Evolutionary conservation across 106 monocot species (phyloP).

Genomic region (Cymbidium sinense): DNA sequence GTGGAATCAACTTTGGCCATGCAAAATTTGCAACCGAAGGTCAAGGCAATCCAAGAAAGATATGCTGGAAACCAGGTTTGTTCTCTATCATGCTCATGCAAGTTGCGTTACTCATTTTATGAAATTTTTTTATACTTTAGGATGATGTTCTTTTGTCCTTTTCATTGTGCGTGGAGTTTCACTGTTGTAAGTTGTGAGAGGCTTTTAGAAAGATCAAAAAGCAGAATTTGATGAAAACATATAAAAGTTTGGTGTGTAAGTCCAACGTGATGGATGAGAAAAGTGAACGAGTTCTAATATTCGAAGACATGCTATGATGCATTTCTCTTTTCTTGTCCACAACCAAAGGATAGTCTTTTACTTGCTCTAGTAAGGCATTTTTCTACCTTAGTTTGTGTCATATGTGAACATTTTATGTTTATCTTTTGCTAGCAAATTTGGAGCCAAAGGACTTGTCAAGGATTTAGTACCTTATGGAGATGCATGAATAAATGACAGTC

Average conservation of each 20-base stretch:
- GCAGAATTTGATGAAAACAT: background rate
- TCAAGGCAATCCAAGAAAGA: slow-evolving; percentile 92
- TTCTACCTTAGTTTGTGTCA: background rate
- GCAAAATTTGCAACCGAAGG: slow-evolving; percentile 96
- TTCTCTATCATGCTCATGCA: background rate
- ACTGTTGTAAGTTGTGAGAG: background rate
- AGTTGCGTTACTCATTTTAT: background rate
- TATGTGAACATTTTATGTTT: background rate
- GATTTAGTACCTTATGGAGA: no score
- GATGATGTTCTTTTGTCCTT: background rate
- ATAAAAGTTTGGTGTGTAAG: background rate
- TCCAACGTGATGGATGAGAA: background rate
- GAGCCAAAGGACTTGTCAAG: background rate
- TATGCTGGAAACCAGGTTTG: slow-evolving; percentile 91
- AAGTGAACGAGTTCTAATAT: background rate
- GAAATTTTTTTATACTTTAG: background rate
- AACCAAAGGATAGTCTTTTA: background rate
- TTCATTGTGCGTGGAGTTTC: background rate
- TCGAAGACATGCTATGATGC: background rate
- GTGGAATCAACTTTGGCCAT: slow-evolving; percentile 92
- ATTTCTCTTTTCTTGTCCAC: background rate
- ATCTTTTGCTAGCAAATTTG: background rate
- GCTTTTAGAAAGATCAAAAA: background rate
- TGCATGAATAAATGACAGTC: no score
- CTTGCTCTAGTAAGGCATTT: background rate